These are phyloP conservation scores for Nothophaeocryptopus gaeumannii DNA, from an alignment of 2,329 filamentous ascomycete genomes.

Conservation along the genomic window DNA sequence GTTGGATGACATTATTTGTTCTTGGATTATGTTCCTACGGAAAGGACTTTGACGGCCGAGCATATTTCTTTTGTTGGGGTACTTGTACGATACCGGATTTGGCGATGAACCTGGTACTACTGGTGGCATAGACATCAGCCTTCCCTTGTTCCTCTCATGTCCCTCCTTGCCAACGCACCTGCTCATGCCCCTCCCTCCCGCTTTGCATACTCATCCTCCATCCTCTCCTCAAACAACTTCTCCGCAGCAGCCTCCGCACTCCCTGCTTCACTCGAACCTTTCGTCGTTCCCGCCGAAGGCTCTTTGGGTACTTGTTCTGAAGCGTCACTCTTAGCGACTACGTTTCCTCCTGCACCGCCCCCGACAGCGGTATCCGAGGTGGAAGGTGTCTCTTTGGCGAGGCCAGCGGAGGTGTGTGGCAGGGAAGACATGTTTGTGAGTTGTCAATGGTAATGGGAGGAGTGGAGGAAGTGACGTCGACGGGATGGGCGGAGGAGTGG, in stretches of 20 bases:
- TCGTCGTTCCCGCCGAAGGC: slow-evolving; percentile 24
- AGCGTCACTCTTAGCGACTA: slow-evolving; percentile 23
- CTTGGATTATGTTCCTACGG: too few relatives aligned
- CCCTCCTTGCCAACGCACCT: too few relatives aligned
- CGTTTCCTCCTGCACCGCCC: slow-evolving; percentile 16
- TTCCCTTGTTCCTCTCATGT: too few relatives aligned
- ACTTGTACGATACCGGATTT: too few relatives aligned
- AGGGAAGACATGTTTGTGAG: slow-evolving; percentile 18
- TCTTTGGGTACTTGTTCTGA: slow-evolving; percentile 19
- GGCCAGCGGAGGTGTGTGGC: slow-evolving; percentile 23
- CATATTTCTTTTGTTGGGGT: too few relatives aligned
- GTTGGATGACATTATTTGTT: too few relatives aligned
- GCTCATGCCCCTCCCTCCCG: slow-evolving; percentile 41
- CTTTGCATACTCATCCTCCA: slow-evolving; percentile 47
- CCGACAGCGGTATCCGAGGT: slow-evolving; percentile 29
- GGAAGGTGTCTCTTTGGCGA: slow-evolving; percentile 25
- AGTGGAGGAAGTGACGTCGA: neutral
- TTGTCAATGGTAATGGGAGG: neutral
- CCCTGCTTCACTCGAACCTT: slow-evolving; percentile 28
- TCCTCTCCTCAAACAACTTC: slow-evolving; percentile 40
- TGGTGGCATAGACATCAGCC: too few relatives aligned
- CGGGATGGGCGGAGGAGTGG: too few relatives aligned
- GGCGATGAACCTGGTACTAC: too few relatives aligned
- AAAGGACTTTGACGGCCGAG: too few relatives aligned
- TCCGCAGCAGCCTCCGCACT: slow-evolving; percentile 35